Evolutionary conservation across 345 rosid species (phyloP).

Genomic region (Melaleuca alternifolia): DNA sequence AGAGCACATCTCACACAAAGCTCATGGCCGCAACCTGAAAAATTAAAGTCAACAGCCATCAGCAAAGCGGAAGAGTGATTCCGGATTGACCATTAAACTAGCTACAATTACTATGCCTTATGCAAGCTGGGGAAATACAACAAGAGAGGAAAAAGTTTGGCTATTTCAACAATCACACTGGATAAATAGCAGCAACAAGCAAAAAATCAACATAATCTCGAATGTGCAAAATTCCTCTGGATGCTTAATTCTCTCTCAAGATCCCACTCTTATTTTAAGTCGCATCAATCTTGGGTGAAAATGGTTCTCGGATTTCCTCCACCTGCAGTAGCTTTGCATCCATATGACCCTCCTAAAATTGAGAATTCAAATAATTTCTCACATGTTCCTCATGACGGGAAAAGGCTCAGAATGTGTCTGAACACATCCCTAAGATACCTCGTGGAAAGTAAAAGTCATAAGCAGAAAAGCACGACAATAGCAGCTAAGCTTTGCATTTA

Average conservation of each 20-base stretch:
- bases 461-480: not conserved
- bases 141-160: not conserved
- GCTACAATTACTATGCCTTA: not conserved
- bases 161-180: not conserved
- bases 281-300: not conserved
- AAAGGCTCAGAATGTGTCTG: not conserved
- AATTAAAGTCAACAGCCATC: not conserved
- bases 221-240: not conserved
- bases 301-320: not conserved
- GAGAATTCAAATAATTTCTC: not conserved
- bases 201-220: not conserved
- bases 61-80: not conserved
- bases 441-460: not conserved
- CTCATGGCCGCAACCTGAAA: conserved; percentile 89
- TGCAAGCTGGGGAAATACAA: not conserved
- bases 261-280: not conserved
- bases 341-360: not conserved
- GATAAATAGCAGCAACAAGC: not conserved
- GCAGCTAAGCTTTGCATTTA: not conserved
- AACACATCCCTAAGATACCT: not conserved
- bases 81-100: not conserved
- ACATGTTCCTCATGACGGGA: not conserved
- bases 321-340: not conserved
- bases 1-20: conserved; percentile 91
- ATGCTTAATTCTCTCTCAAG: not conserved